Percentiles rank a stretch among this genome's conserved stretches.
Conservation (phyloP, 345 rosid genomes). For the Nasturtium officinale region DNA sequence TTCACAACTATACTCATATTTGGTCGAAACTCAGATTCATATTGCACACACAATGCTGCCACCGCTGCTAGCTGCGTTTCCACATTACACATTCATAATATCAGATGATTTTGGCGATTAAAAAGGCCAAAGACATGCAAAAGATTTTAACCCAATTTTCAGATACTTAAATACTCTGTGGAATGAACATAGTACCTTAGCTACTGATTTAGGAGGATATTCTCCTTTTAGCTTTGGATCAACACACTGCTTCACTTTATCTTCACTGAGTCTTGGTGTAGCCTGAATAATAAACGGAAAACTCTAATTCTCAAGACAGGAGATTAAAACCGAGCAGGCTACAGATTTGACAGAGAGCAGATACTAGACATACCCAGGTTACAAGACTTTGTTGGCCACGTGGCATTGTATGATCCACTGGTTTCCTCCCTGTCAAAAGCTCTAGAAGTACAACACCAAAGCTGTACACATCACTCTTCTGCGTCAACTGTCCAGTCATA, state of each 20-base stretch:
- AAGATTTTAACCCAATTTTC: background rate
- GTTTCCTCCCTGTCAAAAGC: slow-evolving; percentile 47
- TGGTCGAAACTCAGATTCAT: slow-evolving; percentile 88
- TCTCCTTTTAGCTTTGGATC: slow-evolving; percentile 97
- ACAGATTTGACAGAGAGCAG: background rate
- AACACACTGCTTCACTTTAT: slow-evolving; percentile 95
- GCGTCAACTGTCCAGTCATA: slow-evolving; percentile 47
- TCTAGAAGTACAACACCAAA: slow-evolving; percentile 46
- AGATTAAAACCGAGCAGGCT: background rate
- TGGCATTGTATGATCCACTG: slow-evolving; percentile 47
- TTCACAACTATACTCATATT: slow-evolving; percentile 93
- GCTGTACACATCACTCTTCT: slow-evolving; percentile 46
- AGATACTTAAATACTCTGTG: background rate
- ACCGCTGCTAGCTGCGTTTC: slow-evolving; percentile 81
- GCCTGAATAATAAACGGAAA: slow-evolving; percentile 55
- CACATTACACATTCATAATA: slow-evolving; percentile 16
- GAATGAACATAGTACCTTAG: slow-evolving; percentile 57
- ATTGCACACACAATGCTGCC: slow-evolving; percentile 87
- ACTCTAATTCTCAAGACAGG: background rate
- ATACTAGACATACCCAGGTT: slow-evolving; percentile 37
- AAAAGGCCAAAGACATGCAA: background rate
- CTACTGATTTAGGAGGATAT: slow-evolving; percentile 91
- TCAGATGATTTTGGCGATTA: background rate
- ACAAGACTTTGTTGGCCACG: slow-evolving; percentile 48
- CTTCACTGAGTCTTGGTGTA: slow-evolving; percentile 98